A percentile compares a stretch with the other conserved stretches of the same genome.
Conservation (phyloP, 495 filamentous ascomycete genomes). For the Cudoniella acicularis region DNA sequence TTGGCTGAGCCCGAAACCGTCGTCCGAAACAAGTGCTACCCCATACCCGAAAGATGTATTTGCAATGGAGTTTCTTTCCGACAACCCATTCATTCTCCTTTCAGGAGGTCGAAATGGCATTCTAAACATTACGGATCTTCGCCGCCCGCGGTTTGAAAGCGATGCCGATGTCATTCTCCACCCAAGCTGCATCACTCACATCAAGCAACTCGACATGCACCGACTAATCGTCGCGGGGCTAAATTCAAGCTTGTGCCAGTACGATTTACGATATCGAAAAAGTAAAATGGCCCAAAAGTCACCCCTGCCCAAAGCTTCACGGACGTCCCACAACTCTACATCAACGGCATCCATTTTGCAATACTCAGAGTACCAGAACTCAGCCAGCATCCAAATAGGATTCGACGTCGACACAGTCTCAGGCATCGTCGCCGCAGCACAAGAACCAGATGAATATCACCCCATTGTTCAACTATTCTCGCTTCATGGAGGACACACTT, state of each 20-base stretch:
- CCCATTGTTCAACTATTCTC: constrained; percentile 16
- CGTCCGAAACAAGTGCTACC: neutral
- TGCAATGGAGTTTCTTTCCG: constrained; percentile 17
- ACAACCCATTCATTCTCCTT: constrained; percentile 17
- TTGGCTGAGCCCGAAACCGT: constrained; percentile 8
- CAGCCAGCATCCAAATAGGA: constrained; percentile 12
- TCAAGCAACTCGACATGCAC: constrained; percentile 20
- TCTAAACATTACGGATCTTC: constrained; percentile 22
- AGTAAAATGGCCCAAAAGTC: neutral
- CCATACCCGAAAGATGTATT: constrained; percentile 13
- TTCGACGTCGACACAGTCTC: constrained; percentile 23
- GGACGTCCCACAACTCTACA: neutral
- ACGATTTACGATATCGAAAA: constrained; percentile 26
- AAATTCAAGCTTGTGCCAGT: constrained; percentile 20
- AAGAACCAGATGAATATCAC: constrained; percentile 15
- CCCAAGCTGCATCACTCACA: constrained; percentile 23
- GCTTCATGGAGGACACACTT: constrained; percentile 14
- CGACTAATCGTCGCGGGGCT: constrained; percentile 25
- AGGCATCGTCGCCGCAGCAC: constrained; percentile 21
- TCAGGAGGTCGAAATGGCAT: constrained; percentile 17
- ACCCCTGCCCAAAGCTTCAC: neutral
- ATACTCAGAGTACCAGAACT: constrained; percentile 21
- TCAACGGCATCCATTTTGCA: constrained; percentile 9
- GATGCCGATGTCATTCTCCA: constrained; percentile 17
- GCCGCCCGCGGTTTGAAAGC: constrained; percentile 1